Evolutionary conservation across 148 eudicot genomes (phyloP), one percentile per base, ranked within the genome.

Genomic region (Cornus florida): DNA sequence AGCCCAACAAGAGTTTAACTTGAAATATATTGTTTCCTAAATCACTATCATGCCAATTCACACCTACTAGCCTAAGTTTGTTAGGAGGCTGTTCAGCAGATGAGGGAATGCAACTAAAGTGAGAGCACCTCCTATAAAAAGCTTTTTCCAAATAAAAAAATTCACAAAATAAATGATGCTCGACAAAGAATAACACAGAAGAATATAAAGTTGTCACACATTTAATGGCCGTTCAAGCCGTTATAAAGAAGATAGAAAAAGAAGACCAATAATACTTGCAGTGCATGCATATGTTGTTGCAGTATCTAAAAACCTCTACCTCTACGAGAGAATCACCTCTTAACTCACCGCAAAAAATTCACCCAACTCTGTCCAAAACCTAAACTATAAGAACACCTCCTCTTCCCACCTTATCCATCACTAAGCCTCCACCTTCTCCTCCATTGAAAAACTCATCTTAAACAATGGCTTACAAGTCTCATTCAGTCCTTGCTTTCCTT

Each of bases 291-390:
- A 57, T 57, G 64, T 14, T 57, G 28, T 57, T 13, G 17, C 4
- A 10, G 19, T 57, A 17, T 57, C 20, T 57, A 17, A 35, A 35
- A 35, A 35, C 38, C 38, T 35, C 38, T 35, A 35, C 38, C 38
- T 35, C 38, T 35, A 35, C 38, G 3, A 35, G 38, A 35, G 23
- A 62, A 39, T 20, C 17, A 23, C 64, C 17, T 59, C 19, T 71
- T 76, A 76, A 76, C 79, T 76, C 79, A 20, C 79, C 79, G 79
- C 79, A 72, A 67, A 68, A 76, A 67, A 3, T 32, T 39, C 69
- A 68, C 32, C 71, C 71, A 68, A 76, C 69, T 68, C 23, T 8
- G 8, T 38, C 9, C 0, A 31, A 65, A 28, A 7, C 65, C 50
- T 0, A 43, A 60, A 50, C 67, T 79, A 79, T 79, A 79, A 73